Evolutionary conservation across 2,329 filamentous ascomycete genomes (phyloP).

Genomic region (Alternaria arbusti): DNA sequence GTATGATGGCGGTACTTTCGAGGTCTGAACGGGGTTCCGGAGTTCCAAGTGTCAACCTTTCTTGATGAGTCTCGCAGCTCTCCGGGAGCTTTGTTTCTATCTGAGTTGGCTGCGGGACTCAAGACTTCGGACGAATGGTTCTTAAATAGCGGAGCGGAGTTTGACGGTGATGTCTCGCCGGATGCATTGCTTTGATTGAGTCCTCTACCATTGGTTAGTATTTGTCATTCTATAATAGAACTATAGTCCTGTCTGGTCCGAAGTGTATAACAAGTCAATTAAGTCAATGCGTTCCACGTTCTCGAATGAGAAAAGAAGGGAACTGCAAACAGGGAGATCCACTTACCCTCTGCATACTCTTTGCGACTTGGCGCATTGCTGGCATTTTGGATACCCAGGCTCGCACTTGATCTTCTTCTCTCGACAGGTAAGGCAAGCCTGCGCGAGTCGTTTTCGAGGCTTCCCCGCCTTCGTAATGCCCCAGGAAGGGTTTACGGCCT

Average conservation of each 20-base stretch:
- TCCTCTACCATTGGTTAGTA: constrained; percentile 39
- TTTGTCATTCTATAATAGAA: constrained; percentile 38
- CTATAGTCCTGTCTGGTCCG: constrained; percentile 18
- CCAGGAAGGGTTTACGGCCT: constrained; percentile 89
- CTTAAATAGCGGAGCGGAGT: constrained; percentile 39
- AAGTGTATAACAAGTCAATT: constrained; percentile 10
- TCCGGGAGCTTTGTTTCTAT: constrained; percentile 37
- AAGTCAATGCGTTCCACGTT: constrained; percentile 31
- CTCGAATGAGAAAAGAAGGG: constrained; percentile 1
- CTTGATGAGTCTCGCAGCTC: constrained; percentile 38
- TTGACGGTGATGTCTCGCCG: constrained; percentile 42
- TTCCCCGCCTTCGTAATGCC: constrained; percentile 94
- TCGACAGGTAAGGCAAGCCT: constrained; percentile 90
- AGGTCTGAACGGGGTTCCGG: constrained; percentile 32
- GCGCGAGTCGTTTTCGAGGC: constrained; percentile 86
- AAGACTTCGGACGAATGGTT: constrained; percentile 38
- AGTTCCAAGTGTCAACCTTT: constrained; percentile 38
- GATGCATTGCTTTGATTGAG: constrained; percentile 43
- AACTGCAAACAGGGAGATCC: background rate
- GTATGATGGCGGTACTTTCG: constrained; percentile 35
- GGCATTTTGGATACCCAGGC: constrained; percentile 83
- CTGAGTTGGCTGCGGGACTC: constrained; percentile 37
- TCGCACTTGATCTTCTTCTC: constrained; percentile 99
- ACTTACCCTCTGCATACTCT: constrained; percentile 74
- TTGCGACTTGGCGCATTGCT: constrained; percentile 92